Percentiles rank a stretch among this genome's conserved stretches.
Evolutionary conservation across 768 basidiomycete genomes (phyloP).

Genomic region (Serendipita sp.): DNA sequence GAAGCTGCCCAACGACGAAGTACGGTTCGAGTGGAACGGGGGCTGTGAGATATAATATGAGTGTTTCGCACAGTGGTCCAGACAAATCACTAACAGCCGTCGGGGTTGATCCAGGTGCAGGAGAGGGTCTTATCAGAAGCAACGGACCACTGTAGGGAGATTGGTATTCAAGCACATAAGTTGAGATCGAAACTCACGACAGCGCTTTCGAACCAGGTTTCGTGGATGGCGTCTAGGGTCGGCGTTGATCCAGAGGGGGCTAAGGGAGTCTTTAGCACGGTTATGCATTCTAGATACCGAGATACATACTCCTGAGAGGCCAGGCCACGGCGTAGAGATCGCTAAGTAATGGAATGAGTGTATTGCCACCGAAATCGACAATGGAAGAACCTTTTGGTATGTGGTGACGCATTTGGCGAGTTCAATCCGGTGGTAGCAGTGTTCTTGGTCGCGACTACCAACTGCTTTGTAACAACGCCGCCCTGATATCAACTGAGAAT

Average conservation of each 20-base stretch:
- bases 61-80: background rate
- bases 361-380: background rate
- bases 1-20: background rate
- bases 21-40: background rate
- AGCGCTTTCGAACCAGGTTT: slow-evolving; percentile 6
- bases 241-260: background rate
- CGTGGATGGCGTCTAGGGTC: background rate
- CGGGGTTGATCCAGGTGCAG: slow-evolving; percentile 4
- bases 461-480: background rate
- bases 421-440: background rate
- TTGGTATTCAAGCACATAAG: background rate
- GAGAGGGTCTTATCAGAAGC: background rate
- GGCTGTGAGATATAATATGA: background rate
- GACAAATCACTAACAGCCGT: background rate
- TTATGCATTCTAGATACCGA: background rate
- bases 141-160: background rate
- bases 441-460: background rate
- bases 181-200: background rate
- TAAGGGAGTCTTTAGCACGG: background rate
- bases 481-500: background rate
- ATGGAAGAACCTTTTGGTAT: background rate
- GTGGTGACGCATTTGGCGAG: background rate
- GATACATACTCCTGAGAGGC: background rate
- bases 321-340: slow-evolving; percentile 1
- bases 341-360: background rate